Evolutionary conservation across 805 yeast species (phyloP).

Genomic region (Candida gorgasii): DNA sequence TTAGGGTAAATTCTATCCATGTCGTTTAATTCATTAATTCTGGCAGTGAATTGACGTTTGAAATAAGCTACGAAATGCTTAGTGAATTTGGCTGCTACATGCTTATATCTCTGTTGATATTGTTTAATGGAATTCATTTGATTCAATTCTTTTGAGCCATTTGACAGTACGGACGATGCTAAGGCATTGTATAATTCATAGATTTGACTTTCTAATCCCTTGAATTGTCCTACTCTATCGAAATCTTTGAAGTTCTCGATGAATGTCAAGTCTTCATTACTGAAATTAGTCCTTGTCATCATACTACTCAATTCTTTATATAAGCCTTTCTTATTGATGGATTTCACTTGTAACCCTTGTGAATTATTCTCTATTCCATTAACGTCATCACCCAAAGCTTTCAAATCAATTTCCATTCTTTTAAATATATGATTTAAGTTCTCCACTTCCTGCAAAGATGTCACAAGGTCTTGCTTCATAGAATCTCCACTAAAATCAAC

Average conservation of each 20-base stretch:
- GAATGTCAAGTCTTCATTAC: constrained; percentile 50
- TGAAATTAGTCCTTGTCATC: constrained; percentile 67
- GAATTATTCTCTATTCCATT: constrained; percentile 71
- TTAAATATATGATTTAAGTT: constrained; percentile 39
- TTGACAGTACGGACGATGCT: constrained; percentile 36
- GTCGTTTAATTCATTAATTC: constrained; percentile 35
- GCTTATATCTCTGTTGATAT: constrained; percentile 60
- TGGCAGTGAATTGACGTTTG: constrained; percentile 25
- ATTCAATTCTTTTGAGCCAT: constrained; percentile 50
- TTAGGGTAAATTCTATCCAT: constrained; percentile 24
- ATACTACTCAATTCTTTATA: constrained; percentile 70
- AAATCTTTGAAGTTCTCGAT: constrained; percentile 52
- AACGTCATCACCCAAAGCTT: constrained; percentile 60
- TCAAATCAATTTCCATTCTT: constrained; percentile 41
- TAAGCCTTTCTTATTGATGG: constrained; percentile 76
- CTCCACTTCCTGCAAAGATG: constrained; percentile 36
- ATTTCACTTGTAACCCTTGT: constrained; percentile 78
- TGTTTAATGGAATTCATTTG: constrained; percentile 73
- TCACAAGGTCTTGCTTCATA: constrained; percentile 32
- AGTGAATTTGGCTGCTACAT: constrained; percentile 53
- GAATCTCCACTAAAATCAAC: constrained; percentile 37
- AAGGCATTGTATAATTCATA: constrained; percentile 63
- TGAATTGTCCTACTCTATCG: constrained; percentile 44
- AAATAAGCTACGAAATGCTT: constrained; percentile 43
- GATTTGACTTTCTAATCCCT: constrained; percentile 54